A percentile compares a stretch with the other conserved stretches of the same genome.
These are phyloP conservation scores for Madurella fahalii DNA, from an alignment of 2,329 filamentous ascomycete genomes.

Conservation along the genomic window DNA sequence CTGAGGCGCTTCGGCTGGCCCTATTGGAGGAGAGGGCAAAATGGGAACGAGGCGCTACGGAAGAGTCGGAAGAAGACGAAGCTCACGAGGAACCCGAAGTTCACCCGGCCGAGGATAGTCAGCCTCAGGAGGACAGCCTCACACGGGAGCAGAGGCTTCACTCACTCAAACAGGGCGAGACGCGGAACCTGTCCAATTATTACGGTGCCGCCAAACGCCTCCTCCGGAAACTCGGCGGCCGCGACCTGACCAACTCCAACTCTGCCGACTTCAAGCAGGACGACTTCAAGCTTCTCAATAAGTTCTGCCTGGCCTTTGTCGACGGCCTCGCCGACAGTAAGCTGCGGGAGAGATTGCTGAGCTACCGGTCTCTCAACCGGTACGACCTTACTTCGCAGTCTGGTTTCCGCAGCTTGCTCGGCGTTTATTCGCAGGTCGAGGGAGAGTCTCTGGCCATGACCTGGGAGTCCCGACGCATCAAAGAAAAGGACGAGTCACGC, in stretches of 20 bases:
- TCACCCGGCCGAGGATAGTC: slow-evolving; percentile 5
- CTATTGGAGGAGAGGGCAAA: slow-evolving; percentile 63
- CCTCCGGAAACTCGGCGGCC: slow-evolving; percentile 45
- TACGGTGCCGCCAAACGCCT: slow-evolving; percentile 47
- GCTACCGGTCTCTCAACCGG: slow-evolving; percentile 46
- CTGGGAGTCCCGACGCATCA: slow-evolving; percentile 39
- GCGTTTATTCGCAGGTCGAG: slow-evolving; percentile 51
- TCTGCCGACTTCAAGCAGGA: slow-evolving; percentile 37
- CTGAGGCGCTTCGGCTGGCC: slow-evolving; percentile 53
- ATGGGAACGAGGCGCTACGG: slow-evolving; percentile 60
- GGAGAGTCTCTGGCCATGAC: slow-evolving; percentile 50
- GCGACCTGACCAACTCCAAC: slow-evolving; percentile 49
- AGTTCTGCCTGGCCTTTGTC: slow-evolving; percentile 52
- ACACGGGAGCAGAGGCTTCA: slow-evolving; percentile 10
- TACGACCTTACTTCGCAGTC: slow-evolving; percentile 25
- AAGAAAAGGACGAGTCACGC: slow-evolving; percentile 33
- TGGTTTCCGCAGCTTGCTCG: slow-evolving; percentile 47
- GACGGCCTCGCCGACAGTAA: slow-evolving; percentile 46
- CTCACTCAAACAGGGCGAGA: slow-evolving; percentile 16
- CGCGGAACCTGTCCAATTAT: slow-evolving; percentile 41
- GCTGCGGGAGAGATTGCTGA: slow-evolving; percentile 43
- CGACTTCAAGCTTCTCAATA: slow-evolving; percentile 48
- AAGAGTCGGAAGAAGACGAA: slow-evolving; percentile 32
- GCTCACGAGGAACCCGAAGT: slow-evolving; percentile 17
- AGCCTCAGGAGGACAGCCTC: slow-evolving; percentile 1